These are phyloP conservation scores for Morella rubra DNA, from an alignment of 306 rosid genomes.

Conservation along the genomic window DNA sequence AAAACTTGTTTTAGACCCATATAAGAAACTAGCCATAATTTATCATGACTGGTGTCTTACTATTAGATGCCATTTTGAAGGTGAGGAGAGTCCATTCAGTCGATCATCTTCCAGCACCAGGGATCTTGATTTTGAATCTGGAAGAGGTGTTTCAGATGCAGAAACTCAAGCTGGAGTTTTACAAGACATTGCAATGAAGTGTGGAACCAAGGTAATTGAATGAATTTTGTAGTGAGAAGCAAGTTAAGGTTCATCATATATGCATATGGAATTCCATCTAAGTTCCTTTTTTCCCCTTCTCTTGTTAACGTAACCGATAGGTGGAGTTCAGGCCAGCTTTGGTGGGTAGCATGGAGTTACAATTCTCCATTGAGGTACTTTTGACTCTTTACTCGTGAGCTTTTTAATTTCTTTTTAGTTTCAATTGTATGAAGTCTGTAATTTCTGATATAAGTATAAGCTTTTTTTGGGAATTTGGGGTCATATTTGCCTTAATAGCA, in stretches of 20 bases:
- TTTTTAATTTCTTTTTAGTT: conserved; percentile 19
- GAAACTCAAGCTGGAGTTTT: conserved; percentile 66
- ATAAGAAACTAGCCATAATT: conserved; percentile 13
- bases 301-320: conserved; percentile 42
- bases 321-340: conserved; percentile 74
- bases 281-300: conserved; percentile 10
- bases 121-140: conserved; percentile 72
- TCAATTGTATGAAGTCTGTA: conserved; percentile 9
- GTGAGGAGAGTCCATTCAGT: conserved; percentile 65
- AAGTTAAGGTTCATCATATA: conserved; percentile 19
- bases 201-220: conserved; percentile 80
- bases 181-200: conserved; percentile 84
- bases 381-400: conserved; percentile 13
- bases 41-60: conserved; percentile 28
- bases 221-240: conserved; percentile 22
- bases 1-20: too few relatives aligned
- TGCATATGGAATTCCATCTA: conserved; percentile 16
- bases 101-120: conserved; percentile 69
- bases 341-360: conserved; percentile 67
- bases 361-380: conserved; percentile 77
- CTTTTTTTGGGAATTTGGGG: not conserved
- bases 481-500: not conserved
- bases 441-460: not conserved
- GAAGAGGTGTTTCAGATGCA: conserved; percentile 48
- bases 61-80: conserved; percentile 43